Evolutionary conservation across 129 eudicot genomes (phyloP), one percentile per base, ranked within the genome.

Genomic region (Tagetes erecta): DNA sequence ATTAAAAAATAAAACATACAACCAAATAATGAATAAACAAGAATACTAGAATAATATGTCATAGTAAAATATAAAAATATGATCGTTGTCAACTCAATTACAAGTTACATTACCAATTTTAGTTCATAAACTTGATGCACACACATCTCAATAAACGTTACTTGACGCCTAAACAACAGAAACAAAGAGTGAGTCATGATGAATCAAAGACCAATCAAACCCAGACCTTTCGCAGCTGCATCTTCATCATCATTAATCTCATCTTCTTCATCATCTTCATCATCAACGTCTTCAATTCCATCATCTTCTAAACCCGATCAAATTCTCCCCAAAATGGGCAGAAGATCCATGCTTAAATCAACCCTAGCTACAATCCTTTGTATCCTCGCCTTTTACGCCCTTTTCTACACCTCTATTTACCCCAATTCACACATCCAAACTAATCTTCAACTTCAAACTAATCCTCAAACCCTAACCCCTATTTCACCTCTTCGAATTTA

Each of bases 341-440:
- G 83, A 71, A 79, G 49, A 76, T 77, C 86, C 2, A 34, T 84
- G 70, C 14, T 84, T 5, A 86, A 85, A 71, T 96, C 84, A 69
- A 86, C 92, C 82, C 79, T 89, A 1, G 56, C 69, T 38, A 52
- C 88, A 3, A 31, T 80, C 58, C 73, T 84, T 46, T 6, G 68
- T n/a, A 70, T 89, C 76, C 42, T 89, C 38, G 67, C 88, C 66
- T 68, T 87, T 37, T 83, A 76, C 71, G 76, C 83, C 75, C 67
- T 88, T 67, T 85, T 86, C 79, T 57, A 76, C 84, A 67, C 77
- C 55, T 76, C 86, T 41, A 12, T 91, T 58, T 77, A 76, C 81
- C 77, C 78, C 55, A 6, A 76, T 63, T 7, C 76, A 5, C 40
- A 69, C 53, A 60, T 20, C 27, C 27, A 20, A 20, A 20, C 59